Conservation (phyloP, 495 filamentous ascomycete species). For the Cercophora sp. region DNA sequence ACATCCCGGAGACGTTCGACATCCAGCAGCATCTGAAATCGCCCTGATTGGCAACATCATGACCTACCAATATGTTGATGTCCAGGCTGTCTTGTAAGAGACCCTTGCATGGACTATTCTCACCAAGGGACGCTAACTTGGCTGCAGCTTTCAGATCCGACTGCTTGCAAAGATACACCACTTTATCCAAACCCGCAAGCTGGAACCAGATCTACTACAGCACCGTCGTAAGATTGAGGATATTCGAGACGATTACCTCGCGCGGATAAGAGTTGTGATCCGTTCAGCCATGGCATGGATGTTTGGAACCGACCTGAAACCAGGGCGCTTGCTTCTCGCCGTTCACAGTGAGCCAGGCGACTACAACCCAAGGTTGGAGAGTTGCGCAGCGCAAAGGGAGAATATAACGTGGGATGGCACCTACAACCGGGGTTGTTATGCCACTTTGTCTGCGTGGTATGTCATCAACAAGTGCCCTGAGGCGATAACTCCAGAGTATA, state of each 20-base stretch:
- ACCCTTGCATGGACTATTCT: too few relatives aligned
- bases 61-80: constrained; percentile 15
- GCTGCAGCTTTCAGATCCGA: constrained; percentile 13
- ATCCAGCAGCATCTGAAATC: neutral
- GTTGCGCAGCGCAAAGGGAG: neutral
- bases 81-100: constrained; percentile 13
- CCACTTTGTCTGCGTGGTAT: constrained; percentile 16
- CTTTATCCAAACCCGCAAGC: constrained; percentile 13
- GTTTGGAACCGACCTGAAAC: constrained; percentile 14
- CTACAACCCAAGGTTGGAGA: neutral
- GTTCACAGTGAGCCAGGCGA: constrained; percentile 6
- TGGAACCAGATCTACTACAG: constrained; percentile 8
- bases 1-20: neutral
- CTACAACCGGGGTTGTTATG: constrained; percentile 18
- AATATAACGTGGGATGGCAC: neutral
- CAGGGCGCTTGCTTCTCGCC: constrained; percentile 11
- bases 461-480: constrained; percentile 7
- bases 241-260: constrained; percentile 10
- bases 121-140: too few relatives aligned
- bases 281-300: constrained; percentile 10
- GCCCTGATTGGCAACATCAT: constrained; percentile 18
- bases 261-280: constrained; percentile 3
- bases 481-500: neutral
- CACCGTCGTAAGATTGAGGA: neutral
- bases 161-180: constrained; percentile 11